A percentile compares a stretch with the other conserved stretches of the same genome.
phyloP scores from a whole-genome alignment of 345 rosid genomes.

The Arabidopsis arenosa region DNA sequence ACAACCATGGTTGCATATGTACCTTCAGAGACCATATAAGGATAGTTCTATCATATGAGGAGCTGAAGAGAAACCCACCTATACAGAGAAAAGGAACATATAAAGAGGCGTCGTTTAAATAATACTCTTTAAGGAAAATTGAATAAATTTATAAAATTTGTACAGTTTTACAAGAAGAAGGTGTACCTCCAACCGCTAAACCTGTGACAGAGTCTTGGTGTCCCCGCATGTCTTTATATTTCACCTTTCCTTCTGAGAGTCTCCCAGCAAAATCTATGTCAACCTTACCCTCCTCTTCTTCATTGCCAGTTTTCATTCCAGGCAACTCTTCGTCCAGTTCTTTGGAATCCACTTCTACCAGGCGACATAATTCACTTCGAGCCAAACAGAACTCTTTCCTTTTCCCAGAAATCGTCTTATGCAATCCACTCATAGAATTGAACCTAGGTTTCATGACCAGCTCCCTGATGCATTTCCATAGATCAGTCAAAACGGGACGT shows the following conservation, averaged over 20 bases:
- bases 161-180: background rate
- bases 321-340: slow-evolving; percentile 35
- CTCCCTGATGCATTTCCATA: slow-evolving; percentile 73
- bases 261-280: slow-evolving; percentile 53
- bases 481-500: slow-evolving; percentile 61
- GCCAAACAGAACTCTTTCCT: slow-evolving; percentile 51
- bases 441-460: slow-evolving; percentile 51
- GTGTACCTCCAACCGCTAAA: slow-evolving; percentile 81
- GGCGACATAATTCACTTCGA: slow-evolving; percentile 61
- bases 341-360: slow-evolving; percentile 38
- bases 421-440: slow-evolving; percentile 43
- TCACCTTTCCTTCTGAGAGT: slow-evolving; percentile 55
- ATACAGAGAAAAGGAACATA: slow-evolving; percentile 43
- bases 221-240: slow-evolving; percentile 63
- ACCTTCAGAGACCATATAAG: slow-evolving; percentile 93
- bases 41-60: slow-evolving; percentile 80
- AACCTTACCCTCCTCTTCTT: slow-evolving; percentile 43
- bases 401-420: slow-evolving; percentile 37
- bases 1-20: slow-evolving; percentile 19
- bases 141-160: background rate
- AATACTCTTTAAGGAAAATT: slow-evolving; percentile 11
- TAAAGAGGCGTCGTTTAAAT: background rate
- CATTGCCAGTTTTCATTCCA: slow-evolving; percentile 39
- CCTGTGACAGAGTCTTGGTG: slow-evolving; percentile 83
- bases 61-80: slow-evolving; percentile 89